phyloP scores from a whole-genome alignment of 2,329 filamentous ascomycete genomes.

The Exophiala sp. region DNA sequence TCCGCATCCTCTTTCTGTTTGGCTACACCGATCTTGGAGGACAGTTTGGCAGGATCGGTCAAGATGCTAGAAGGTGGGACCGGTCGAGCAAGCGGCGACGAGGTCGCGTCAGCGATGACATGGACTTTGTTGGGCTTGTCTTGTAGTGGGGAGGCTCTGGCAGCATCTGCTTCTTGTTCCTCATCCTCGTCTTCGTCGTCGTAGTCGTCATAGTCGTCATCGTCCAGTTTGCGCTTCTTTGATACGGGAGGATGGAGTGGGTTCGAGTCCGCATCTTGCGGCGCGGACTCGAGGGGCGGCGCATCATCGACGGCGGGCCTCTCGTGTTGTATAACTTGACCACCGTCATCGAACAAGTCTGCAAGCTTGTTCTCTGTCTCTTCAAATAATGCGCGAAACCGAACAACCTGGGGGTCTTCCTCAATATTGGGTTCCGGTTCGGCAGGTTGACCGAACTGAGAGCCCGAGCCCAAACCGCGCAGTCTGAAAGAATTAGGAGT shows the following conservation, averaged over 20 bases:
- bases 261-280: conserved; percentile 50
- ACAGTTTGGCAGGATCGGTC: conserved; percentile 41
- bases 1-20: conserved; percentile 68
- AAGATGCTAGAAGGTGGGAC: conserved; percentile 48
- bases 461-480: conserved; percentile 42
- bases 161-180: conserved; percentile 52
- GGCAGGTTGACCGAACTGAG: conserved; percentile 46
- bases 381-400: conserved; percentile 75
- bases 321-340: conserved; percentile 30
- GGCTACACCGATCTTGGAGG: conserved; percentile 59
- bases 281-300: conserved; percentile 28
- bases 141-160: conserved; percentile 48
- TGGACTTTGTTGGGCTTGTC: conserved; percentile 41
- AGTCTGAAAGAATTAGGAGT: conserved; percentile 41
- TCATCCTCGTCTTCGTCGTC: conserved; percentile 76
- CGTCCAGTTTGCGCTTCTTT: conserved; percentile 73
- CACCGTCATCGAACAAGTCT: conserved; percentile 62
- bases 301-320: conserved; percentile 51
- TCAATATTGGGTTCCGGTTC: conserved; percentile 60
- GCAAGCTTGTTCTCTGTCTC: conserved; percentile 73
- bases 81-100: conserved; percentile 50
- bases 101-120: conserved; percentile 35
- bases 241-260: conserved; percentile 44
- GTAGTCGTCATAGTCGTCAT: conserved; percentile 79
- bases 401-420: conserved; percentile 64